These are phyloP conservation scores for Russula abietina DNA, from an alignment of 768 basidiomycete genomes.

Conservation along the genomic window DNA sequence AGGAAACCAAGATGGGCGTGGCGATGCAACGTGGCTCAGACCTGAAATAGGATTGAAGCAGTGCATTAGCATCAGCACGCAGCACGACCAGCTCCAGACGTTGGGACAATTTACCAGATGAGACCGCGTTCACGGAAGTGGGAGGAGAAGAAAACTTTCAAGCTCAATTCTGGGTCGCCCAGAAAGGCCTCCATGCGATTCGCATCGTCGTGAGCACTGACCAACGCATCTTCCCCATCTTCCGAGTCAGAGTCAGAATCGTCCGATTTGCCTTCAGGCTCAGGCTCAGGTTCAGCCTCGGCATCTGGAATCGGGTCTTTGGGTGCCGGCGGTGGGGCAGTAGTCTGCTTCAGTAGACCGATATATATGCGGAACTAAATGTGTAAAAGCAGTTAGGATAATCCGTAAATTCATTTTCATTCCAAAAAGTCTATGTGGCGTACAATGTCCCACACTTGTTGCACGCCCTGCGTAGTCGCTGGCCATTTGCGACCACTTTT, in stretches of 20 bases:
- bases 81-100: neutral
- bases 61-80: slow-evolving; percentile 23
- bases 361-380: slow-evolving; percentile 60
- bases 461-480: slow-evolving; percentile 28
- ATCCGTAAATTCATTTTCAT: neutral
- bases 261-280: slow-evolving; percentile 22
- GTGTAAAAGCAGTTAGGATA: slow-evolving; percentile 7
- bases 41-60: slow-evolving; percentile 29
- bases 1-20: slow-evolving; percentile 49
- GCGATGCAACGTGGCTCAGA: slow-evolving; percentile 43
- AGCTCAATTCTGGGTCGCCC: slow-evolving; percentile 49
- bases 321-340: slow-evolving; percentile 15
- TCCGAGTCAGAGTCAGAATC: slow-evolving; percentile 25
- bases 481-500: slow-evolving; percentile 38
- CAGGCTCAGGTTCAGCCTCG: slow-evolving; percentile 26
- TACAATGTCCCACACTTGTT: slow-evolving; percentile 63
- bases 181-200: slow-evolving; percentile 45
- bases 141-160: slow-evolving; percentile 66
- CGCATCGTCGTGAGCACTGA: slow-evolving; percentile 18
- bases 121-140: slow-evolving; percentile 62
- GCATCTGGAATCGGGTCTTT: slow-evolving; percentile 24
- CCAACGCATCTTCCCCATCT: slow-evolving; percentile 33
- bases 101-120: slow-evolving; percentile 43
- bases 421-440: slow-evolving; percentile 12
- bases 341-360: slow-evolving; percentile 39